phyloP scores from a whole-genome alignment of 805 yeast genomes.

The Kluyveromyces aestuarii region DNA sequence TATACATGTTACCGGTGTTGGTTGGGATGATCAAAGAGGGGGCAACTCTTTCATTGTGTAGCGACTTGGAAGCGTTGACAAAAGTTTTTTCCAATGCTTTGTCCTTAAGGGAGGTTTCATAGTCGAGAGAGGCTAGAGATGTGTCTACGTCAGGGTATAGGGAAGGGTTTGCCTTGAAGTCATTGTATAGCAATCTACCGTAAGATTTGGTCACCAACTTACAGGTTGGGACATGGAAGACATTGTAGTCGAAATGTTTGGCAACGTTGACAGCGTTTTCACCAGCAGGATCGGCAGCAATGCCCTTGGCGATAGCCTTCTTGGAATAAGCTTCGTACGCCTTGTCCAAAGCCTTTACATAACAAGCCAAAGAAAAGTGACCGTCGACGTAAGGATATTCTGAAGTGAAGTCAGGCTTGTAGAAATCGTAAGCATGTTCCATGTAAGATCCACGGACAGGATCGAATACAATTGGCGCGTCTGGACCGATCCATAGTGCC shows the following conservation, averaged over 20 bases:
- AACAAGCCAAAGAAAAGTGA: constrained; percentile 88
- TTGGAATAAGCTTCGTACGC: constrained; percentile 76
- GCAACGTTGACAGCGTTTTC: constrained; percentile 56
- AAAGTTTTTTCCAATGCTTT: constrained; percentile 78
- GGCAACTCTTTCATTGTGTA: constrained; percentile 55
- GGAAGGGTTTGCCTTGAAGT: constrained; percentile 63
- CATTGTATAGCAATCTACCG: constrained; percentile 87
- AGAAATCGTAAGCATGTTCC: constrained; percentile 97
- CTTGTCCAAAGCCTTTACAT: constrained; percentile 84
- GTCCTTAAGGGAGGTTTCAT: constrained; percentile 73
- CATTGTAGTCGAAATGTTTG: constrained; percentile 78
- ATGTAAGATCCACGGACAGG: constrained; percentile 82
- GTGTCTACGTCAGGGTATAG: constrained; percentile 52
- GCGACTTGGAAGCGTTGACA: constrained; percentile 64
- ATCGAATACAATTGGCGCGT: constrained; percentile 93
- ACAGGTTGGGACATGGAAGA: constrained; percentile 98
- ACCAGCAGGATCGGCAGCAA: constrained; percentile 35
- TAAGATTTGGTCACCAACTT: constrained; percentile 87
- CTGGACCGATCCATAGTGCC: constrained; percentile 92
- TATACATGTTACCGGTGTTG: constrained; percentile 96
- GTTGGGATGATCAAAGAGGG: constrained; percentile 86
- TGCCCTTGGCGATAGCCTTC: constrained; percentile 52
- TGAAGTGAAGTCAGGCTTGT: constrained; percentile 92
- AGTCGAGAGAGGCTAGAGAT: constrained; percentile 44
- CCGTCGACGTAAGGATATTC: constrained; percentile 98